A percentile compares a stretch with the other conserved stretches of the same genome.
Conservation (phyloP, 495 filamentous ascomycete species). For the Penicillium odoratum region DNA sequence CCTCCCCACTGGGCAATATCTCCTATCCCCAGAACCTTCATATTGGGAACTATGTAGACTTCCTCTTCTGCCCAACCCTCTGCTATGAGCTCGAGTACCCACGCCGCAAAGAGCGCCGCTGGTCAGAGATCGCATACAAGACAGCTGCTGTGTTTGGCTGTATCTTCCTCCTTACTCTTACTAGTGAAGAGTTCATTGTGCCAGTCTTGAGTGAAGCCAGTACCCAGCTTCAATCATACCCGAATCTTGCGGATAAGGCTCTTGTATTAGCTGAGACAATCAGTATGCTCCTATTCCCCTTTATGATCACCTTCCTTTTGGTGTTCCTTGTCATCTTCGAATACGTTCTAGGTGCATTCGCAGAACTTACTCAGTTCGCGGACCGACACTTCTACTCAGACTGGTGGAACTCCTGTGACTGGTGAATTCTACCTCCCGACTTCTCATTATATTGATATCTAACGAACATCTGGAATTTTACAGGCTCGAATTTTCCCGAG, state of each 20-base stretch:
- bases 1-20: slow-evolving; percentile 81
- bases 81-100: slow-evolving; percentile 99
- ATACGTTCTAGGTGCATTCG: slow-evolving; percentile 91
- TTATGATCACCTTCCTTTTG: slow-evolving; percentile 93
- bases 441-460: not conserved
- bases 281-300: slow-evolving; percentile 90
- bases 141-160: slow-evolving; percentile 90
- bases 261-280: slow-evolving; percentile 91
- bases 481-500: slow-evolving; percentile 92
- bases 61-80: slow-evolving; percentile 86
- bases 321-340: slow-evolving; percentile 98
- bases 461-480: not conserved
- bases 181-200: slow-evolving; percentile 92
- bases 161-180: slow-evolving; percentile 90
- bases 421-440: slow-evolving; percentile 30
- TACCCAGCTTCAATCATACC: slow-evolving; percentile 57
- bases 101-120: slow-evolving; percentile 68
- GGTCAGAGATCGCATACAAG: slow-evolving; percentile 83
- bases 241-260: slow-evolving; percentile 61
- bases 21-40: slow-evolving; percentile 92
- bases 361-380: slow-evolving; percentile 88
- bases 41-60: slow-evolving; percentile 79
- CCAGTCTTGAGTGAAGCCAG: slow-evolving; percentile 82
- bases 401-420: slow-evolving; percentile 79
- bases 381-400: slow-evolving; percentile 96